Conservation (phyloP, 805 yeast genomes). For the Spathaspora sp. region DNA sequence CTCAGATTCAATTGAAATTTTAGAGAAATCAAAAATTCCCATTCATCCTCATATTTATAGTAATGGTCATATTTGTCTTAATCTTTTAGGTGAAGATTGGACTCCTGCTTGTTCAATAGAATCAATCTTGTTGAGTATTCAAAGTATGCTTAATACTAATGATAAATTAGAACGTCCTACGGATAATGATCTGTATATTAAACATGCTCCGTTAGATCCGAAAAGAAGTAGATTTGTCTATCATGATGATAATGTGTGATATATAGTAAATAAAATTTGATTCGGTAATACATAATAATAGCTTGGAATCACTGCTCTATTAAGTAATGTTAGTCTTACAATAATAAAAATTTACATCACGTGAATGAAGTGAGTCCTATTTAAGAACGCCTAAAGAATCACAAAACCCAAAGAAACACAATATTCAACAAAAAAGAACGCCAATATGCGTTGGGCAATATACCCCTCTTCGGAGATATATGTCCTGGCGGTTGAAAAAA, state of each 20-base stretch:
- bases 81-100: constrained; percentile 65
- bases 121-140: constrained; percentile 52
- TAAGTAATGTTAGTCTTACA: no score
- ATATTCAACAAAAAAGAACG: not conserved
- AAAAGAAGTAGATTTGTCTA: constrained; percentile 45
- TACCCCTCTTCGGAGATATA: not conserved
- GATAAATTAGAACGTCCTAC: constrained; percentile 47
- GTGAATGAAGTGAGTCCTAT: not conserved
- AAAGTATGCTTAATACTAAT: constrained; percentile 60
- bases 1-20: constrained; percentile 6
- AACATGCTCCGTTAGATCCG: constrained; percentile 57
- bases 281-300: not conserved
- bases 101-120: constrained; percentile 57
- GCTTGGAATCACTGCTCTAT: no score
- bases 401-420: not conserved
- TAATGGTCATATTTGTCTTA: constrained; percentile 76
- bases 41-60: constrained; percentile 72
- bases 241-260: constrained; percentile 52
- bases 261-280: not conserved
- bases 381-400: no score
- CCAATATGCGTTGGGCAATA: not conserved
- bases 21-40: constrained; percentile 39
- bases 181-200: constrained; percentile 49
- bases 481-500: not conserved
- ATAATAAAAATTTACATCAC: not conserved